Conservation (phyloP, 1,284 basidiomycete species). For the Tilletia horrida region DNA sequence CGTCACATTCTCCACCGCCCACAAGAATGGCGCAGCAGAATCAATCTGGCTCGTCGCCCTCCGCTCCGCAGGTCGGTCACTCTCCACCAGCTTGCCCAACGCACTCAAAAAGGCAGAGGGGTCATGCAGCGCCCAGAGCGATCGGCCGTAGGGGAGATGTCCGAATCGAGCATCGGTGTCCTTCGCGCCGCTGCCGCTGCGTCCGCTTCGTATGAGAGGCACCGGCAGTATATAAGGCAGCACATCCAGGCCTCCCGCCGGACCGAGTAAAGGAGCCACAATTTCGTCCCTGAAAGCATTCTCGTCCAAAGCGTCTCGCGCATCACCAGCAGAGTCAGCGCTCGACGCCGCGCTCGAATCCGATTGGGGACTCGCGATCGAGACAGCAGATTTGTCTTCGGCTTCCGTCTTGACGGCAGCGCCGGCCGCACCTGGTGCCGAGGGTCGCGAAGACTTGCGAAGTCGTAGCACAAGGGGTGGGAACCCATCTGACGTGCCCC, state of each 20-base stretch:
- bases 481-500: conserved; percentile 13
- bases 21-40: conserved; percentile 23
- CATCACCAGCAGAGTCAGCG: too few relatives aligned
- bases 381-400: background rate
- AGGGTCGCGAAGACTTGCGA: conserved; percentile 58
- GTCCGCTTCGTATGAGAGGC: background rate
- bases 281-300: conserved; percentile 9
- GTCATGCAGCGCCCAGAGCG: conserved; percentile 8
- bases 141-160: background rate
- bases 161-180: background rate
- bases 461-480: background rate
- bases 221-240: conserved; percentile 5
- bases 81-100: conserved; percentile 29
- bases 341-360: background rate
- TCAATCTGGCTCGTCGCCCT: conserved; percentile 25
- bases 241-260: conserved; percentile 7
- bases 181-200: background rate
- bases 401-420: background rate
- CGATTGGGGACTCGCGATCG: background rate
- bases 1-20: conserved; percentile 32
- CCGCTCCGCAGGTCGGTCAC: conserved; percentile 3
- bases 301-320: background rate
- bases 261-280: conserved; percentile 10
- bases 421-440: conserved; percentile 49
- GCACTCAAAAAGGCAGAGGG: conserved; percentile 8